phyloP scores from a whole-genome alignment of 768 basidiomycete species.

The Holtermannia corniformis region DNA sequence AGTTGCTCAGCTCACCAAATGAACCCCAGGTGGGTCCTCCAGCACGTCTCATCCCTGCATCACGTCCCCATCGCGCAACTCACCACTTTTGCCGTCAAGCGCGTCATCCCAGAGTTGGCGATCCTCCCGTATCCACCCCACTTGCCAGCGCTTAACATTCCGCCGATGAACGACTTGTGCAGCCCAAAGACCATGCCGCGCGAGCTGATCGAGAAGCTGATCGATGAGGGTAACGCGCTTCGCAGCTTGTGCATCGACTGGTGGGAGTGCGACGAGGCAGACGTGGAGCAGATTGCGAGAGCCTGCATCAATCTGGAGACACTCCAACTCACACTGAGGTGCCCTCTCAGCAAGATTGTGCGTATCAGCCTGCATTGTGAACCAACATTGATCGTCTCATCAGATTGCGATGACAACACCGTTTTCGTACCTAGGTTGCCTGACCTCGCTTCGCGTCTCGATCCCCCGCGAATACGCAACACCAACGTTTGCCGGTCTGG shows the following conservation, averaged over 20 bases:
- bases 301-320: neutral
- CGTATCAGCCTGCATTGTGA: neutral
- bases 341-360: neutral
- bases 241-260: conserved; percentile 9
- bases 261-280: conserved; percentile 8
- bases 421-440: neutral
- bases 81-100: conserved; percentile 3
- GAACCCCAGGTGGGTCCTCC: conserved; percentile 9
- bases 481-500: no score
- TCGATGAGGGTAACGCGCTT: neutral
- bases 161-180: neutral
- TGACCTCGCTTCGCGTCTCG: neutral
- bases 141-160: neutral
- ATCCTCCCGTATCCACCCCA: conserved; percentile 9
- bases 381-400: neutral
- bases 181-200: neutral
- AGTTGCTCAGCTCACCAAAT: neutral
- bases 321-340: neutral
- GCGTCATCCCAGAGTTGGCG: conserved; percentile 6
- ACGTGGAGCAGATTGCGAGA: conserved; percentile 2
- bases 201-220: neutral
- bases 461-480: neutral
- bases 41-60: conserved; percentile 15
- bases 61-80: conserved; percentile 10
- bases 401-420: neutral